phyloP scores from a whole-genome alignment of 257 asterid species.

The Solanum raphanifolium region DNA sequence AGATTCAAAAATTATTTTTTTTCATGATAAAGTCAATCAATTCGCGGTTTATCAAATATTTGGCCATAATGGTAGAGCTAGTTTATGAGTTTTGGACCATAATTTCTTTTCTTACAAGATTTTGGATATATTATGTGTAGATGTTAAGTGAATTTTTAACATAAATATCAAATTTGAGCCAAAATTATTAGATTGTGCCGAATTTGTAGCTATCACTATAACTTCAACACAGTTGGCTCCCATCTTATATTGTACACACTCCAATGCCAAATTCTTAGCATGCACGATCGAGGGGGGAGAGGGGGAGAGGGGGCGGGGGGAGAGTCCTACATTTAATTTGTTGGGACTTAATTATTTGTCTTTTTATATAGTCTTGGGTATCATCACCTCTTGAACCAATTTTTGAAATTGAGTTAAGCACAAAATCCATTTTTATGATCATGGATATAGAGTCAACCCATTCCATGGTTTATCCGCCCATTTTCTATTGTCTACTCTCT shows the following conservation, averaged over 20 bases:
- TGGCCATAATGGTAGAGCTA: neutral
- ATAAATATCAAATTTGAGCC: neutral
- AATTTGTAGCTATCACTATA: neutral
- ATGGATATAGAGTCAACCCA: neutral
- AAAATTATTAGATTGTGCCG: neutral
- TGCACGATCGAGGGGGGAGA: rapidly evolving
- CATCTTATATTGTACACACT: neutral
- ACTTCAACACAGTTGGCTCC: neutral
- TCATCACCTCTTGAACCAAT: neutral
- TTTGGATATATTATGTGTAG: neutral
- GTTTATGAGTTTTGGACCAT: neutral
- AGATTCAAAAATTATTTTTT: neutral
- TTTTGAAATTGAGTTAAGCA: neutral
- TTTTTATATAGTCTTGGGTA: neutral
- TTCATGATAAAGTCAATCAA: neutral
- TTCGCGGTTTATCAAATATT: neutral
- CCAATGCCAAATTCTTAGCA: neutral
- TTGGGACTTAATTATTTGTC: neutral
- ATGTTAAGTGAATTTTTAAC: neutral
- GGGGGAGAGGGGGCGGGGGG: too few species aligned
- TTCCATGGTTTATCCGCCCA: neutral
- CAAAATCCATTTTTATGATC: neutral
- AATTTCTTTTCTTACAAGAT: neutral
- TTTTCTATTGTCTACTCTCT: neutral
- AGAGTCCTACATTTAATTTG: neutral